Base-by-base conservation (phyloP, 768 basidiomycete genomes). In the Gyrodon lividus region DNA sequence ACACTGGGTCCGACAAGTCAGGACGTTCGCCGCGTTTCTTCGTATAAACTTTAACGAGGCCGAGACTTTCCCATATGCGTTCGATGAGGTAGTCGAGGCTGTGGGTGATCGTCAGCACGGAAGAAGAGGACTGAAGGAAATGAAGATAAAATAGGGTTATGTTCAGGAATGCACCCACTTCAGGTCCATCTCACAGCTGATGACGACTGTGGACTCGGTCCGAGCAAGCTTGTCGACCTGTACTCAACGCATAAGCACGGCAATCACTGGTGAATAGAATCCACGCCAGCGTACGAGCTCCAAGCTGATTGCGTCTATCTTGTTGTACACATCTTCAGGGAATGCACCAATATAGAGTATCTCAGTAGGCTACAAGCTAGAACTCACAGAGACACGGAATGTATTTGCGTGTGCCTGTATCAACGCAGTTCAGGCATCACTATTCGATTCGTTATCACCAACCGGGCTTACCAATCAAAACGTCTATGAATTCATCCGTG, bases 1-100 rank as follows among this genome's bases (percentile, higher is more conserved):
- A 92, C 43, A 98, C 83, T 22, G 97, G 97, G 69, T 99, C 97
- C 1, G 77, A 70, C 12, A 99, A 71, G 67, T 98, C 97, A 3
- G 97, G 95, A 57, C 89, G 89, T 26, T 79, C 89, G n/a, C 96
- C 97, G 39, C 97, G 80, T 68, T 95, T 95, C 73, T 99, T 99
- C 3, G 97, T 99, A 70, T 98, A 99, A 40, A 99, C 83, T 64
- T 94, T 95, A 48, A 88, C 87, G 6, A 92, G 78, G 46, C 78
- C 74, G n/a, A 93, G 78, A 52, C 88, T 82, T 24, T 84, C 86
- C 87, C 87, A 91, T 54, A 90, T 84, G 19, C 83, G 79, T 55
- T 87, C 86, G 49, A 89, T 80, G 33, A 91, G 76, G 62, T 89
- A 83, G 62, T 82, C 78, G 48, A 91, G 70, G 67, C 89, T 90